Conservation (phyloP, 2,329 filamentous ascomycete species). For the Penicillium hordei region DNA sequence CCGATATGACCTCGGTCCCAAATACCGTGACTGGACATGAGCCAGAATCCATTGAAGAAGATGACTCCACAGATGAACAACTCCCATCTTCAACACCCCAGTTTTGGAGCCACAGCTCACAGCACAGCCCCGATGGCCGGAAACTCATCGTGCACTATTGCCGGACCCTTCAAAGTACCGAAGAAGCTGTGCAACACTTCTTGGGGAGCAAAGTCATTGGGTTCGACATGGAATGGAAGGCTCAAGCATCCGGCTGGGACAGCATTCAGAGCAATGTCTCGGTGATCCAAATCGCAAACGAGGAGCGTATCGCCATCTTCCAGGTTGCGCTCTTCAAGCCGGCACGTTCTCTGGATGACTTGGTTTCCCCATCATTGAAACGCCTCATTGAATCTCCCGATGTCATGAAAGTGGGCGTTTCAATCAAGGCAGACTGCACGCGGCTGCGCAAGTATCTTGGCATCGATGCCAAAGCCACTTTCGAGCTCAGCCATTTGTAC, state of each 20-base stretch:
- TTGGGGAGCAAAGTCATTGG: slow-evolving; percentile 70
- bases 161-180: slow-evolving; percentile 63
- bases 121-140: slow-evolving; percentile 50
- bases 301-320: slow-evolving; percentile 75
- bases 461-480: slow-evolving; percentile 64
- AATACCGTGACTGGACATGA: neutral
- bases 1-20: neutral
- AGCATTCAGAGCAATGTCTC: slow-evolving; percentile 69
- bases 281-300: slow-evolving; percentile 77
- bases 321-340: slow-evolving; percentile 68
- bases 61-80: neutral
- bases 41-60: neutral
- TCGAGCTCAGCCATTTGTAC: slow-evolving; percentile 82
- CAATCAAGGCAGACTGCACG: slow-evolving; percentile 68
- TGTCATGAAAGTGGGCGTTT: slow-evolving; percentile 75
- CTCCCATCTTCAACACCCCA: slow-evolving; percentile 11
- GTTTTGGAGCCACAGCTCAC: slow-evolving; percentile 40
- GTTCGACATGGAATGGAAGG: slow-evolving; percentile 85
- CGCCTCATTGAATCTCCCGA: slow-evolving; percentile 68
- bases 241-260: slow-evolving; percentile 48
- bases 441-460: slow-evolving; percentile 66
- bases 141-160: slow-evolving; percentile 76
- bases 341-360: slow-evolving; percentile 45
- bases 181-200: slow-evolving; percentile 67
- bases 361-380: slow-evolving; percentile 70